These are phyloP conservation scores for Capronia americana DNA, from an alignment of 2,329 filamentous ascomycete genomes.

Conservation along the genomic window DNA sequence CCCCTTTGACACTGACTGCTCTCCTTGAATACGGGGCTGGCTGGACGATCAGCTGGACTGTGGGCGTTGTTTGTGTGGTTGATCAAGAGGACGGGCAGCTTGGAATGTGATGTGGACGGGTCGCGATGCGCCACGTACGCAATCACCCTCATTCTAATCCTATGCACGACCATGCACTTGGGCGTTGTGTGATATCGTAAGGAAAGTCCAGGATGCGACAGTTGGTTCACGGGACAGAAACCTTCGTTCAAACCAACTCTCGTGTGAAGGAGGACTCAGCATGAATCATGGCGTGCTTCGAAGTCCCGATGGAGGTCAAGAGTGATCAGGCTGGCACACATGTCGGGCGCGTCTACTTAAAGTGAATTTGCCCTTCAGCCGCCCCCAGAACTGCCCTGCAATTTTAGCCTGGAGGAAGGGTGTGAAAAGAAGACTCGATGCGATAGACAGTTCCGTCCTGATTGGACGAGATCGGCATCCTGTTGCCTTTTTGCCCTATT, in stretches of 20 bases:
- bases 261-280: not conserved
- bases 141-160: too few species aligned
- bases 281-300: not conserved
- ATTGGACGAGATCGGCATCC: too few species aligned
- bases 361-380: too few species aligned
- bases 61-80: not conserved
- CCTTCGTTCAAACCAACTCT: not conserved
- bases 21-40: not conserved
- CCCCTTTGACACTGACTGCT: not conserved
- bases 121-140: too few species aligned
- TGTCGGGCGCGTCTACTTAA: too few species aligned
- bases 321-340: not conserved
- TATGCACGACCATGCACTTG: not conserved
- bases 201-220: not conserved
- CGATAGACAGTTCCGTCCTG: too few species aligned
- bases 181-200: not conserved
- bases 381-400: too few species aligned
- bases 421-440: too few species aligned
- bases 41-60: not conserved
- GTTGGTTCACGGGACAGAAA: not conserved
- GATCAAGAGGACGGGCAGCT: too few species aligned
- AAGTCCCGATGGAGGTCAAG: not conserved
- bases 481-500: too few species aligned
- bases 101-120: too few species aligned
- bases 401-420: too few species aligned